These are phyloP conservation scores for Boletus speciosus DNA, from an alignment of 768 basidiomycete species.

Conservation along the genomic window DNA sequence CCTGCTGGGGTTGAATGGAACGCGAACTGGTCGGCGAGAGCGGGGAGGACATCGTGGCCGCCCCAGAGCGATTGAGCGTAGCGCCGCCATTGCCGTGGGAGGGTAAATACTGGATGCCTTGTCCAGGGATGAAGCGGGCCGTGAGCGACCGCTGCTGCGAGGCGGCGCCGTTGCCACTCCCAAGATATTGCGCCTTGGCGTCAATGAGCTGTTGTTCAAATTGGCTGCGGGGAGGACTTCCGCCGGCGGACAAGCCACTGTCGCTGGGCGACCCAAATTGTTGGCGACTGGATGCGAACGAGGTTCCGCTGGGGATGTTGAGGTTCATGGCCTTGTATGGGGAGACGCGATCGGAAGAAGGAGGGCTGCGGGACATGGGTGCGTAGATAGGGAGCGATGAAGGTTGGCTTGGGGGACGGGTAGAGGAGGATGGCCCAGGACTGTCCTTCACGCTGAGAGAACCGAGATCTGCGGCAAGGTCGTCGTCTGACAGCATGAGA, in stretches of 20 bases:
- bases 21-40: conserved; percentile 47
- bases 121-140: conserved; percentile 62
- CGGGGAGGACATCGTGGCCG: conserved; percentile 45
- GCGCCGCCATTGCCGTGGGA: conserved; percentile 29
- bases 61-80: conserved; percentile 38
- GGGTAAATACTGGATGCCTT: conserved; percentile 59
- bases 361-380: conserved; percentile 61
- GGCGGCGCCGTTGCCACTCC: conserved; percentile 16
- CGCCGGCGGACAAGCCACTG: conserved; percentile 47
- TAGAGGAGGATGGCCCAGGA: conserved; percentile 38
- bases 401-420: conserved; percentile 61
- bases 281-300: conserved; percentile 42
- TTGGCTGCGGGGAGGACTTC: conserved; percentile 47
- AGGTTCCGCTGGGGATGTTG: conserved; percentile 48
- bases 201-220: conserved; percentile 48
- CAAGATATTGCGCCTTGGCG: conserved; percentile 36
- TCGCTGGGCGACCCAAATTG: conserved; percentile 59
- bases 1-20: conserved; percentile 29
- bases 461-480: conserved; percentile 69
- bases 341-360: conserved; percentile 47
- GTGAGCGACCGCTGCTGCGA: conserved; percentile 38
- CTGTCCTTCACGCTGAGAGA: conserved; percentile 48
- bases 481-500: conserved; percentile 73
- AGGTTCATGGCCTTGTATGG: conserved; percentile 64
- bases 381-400: conserved; percentile 76